phyloP scores from a whole-genome alignment of 1,284 basidiomycete species.

The Mycosarcoma maydis region DNA sequence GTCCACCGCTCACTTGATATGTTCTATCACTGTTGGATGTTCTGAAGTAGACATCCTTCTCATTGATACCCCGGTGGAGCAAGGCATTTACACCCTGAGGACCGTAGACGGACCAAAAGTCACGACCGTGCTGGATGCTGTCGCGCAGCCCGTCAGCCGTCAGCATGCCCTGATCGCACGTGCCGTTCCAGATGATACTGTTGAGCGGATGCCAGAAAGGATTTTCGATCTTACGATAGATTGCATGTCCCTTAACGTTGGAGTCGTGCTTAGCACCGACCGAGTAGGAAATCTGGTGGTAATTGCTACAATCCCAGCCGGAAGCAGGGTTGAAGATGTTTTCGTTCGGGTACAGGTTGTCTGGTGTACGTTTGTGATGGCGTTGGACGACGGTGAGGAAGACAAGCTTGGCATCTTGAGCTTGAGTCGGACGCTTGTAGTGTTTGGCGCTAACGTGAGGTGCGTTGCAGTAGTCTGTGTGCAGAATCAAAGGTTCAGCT shows the following conservation, averaged over 20 bases:
- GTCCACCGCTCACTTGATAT: slow-evolving; percentile 71
- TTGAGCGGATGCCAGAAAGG: slow-evolving; percentile 71
- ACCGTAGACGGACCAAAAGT: slow-evolving; percentile 72
- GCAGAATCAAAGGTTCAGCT: not conserved
- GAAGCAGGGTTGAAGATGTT: slow-evolving; percentile 68
- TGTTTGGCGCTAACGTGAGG: slow-evolving; percentile 33
- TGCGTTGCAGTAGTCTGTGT: slow-evolving; percentile 48
- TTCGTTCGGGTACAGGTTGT: slow-evolving; percentile 71
- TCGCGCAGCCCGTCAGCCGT: slow-evolving; percentile 71
- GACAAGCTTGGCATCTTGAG: slow-evolving; percentile 43
- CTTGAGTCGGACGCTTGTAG: slow-evolving; percentile 30
- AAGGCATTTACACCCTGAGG: slow-evolving; percentile 68
- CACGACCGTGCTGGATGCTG: slow-evolving; percentile 71
- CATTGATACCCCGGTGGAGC: slow-evolving; percentile 68
- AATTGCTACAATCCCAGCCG: slow-evolving; percentile 50
- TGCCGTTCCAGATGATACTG: slow-evolving; percentile 72
- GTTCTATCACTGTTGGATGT: slow-evolving; percentile 71
- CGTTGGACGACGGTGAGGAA: slow-evolving; percentile 52
- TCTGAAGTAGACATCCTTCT: slow-evolving; percentile 69
- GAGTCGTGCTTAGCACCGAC: slow-evolving; percentile 16
- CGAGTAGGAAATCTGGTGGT: slow-evolving; percentile 38
- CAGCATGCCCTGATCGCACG: slow-evolving; percentile 72
- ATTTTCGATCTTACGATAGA: slow-evolving; percentile 69
- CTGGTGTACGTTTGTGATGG: slow-evolving; percentile 65
- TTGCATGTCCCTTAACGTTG: slow-evolving; percentile 34